These are phyloP conservation scores for Sporisorium graminicola DNA, from an alignment of 1,284 basidiomycete species.

Conservation along the genomic window DNA sequence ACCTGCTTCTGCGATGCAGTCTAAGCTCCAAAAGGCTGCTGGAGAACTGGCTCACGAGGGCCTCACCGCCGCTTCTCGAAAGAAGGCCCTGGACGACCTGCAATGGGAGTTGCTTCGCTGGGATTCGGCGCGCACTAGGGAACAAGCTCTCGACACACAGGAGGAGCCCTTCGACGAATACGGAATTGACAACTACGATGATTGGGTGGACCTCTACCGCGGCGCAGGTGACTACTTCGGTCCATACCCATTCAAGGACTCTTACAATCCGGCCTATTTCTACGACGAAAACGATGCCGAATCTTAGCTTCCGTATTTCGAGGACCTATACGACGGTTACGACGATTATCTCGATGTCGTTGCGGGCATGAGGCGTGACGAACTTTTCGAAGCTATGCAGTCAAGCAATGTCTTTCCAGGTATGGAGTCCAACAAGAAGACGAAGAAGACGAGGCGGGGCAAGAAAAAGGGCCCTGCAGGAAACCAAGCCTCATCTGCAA, in stretches of 20 bases:
- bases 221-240: background rate
- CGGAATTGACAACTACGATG: background rate
- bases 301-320: slow-evolving; percentile 1
- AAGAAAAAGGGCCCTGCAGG: background rate
- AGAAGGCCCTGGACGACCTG: background rate
- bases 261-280: background rate
- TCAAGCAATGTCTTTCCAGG: background rate
- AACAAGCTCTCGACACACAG: background rate
- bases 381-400: background rate
- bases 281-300: background rate
- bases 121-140: background rate
- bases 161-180: background rate
- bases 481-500: background rate
- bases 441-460: background rate
- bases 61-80: background rate
- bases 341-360: background rate
- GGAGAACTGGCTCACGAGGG: background rate
- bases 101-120: background rate
- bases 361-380: background rate
- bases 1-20: background rate
- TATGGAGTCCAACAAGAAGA: background rate
- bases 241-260: background rate
- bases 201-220: background rate
- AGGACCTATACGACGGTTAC: background rate
- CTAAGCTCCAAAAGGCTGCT: background rate